These are phyloP conservation scores for Cardamine resedifolia DNA, from an alignment of 345 rosid genomes.

Conservation along the genomic window DNA sequence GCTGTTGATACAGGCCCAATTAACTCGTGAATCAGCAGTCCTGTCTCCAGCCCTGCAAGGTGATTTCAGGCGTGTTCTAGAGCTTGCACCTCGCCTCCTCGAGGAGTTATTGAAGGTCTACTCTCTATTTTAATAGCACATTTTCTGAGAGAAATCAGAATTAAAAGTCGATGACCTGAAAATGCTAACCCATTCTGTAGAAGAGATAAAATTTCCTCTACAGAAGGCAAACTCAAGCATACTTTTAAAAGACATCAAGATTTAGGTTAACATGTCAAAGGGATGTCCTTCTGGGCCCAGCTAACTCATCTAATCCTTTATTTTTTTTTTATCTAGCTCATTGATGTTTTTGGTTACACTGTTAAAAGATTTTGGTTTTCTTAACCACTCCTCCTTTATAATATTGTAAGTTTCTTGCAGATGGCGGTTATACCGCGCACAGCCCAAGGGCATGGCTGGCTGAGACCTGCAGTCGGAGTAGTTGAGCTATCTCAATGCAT, in stretches of 20 bases:
- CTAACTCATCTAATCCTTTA: conserved; percentile 8
- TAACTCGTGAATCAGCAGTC: conserved; percentile 72
- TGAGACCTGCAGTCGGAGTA: conserved; percentile 95
- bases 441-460: conserved; percentile 96
- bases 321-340: conserved; percentile 4
- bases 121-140: conserved; percentile 10
- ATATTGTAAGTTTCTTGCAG: conserved; percentile 44
- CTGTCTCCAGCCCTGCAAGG: conserved; percentile 73
- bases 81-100: conserved; percentile 94
- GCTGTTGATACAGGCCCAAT: conserved; percentile 95
- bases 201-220: not conserved
- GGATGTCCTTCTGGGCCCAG: conserved; percentile 1
- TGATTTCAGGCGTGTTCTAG: conserved; percentile 86
- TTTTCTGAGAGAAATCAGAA: conserved; percentile 10
- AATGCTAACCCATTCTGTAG: not conserved
- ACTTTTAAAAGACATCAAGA: not conserved
- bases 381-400: conserved; percentile 1
- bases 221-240: conserved; percentile 1
- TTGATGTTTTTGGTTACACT: conserved; percentile 1
- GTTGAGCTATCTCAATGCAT: conserved; percentile 95
- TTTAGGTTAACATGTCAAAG: conserved; percentile 2
- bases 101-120: conserved; percentile 93
- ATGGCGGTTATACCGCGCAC: conserved; percentile 93
- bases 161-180: conserved; percentile 6
- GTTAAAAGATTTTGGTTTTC: conserved; percentile 8